Evolutionary conservation across 495 filamentous ascomycete genomes (phyloP).

Genomic region (Xylaria bambusicola): DNA sequence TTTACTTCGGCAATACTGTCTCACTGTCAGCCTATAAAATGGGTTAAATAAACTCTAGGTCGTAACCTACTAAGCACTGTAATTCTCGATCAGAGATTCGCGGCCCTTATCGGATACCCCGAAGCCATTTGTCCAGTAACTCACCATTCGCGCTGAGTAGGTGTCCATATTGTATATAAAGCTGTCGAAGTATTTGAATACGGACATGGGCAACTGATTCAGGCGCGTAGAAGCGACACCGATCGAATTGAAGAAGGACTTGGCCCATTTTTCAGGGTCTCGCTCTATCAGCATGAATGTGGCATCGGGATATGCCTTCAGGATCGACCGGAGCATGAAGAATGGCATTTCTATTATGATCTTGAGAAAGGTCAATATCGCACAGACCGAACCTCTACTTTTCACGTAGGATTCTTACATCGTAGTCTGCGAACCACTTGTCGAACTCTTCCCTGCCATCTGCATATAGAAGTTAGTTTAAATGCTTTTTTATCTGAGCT

Average conservation of each 20-base stretch:
- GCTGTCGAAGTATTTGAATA: conserved; percentile 27
- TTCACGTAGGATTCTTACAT: conserved; percentile 32
- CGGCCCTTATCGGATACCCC: conserved; percentile 20
- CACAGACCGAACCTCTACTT: too few relatives aligned
- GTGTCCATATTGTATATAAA: conserved; percentile 15
- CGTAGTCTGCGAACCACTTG: conserved; percentile 36
- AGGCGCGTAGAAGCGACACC: conserved; percentile 9
- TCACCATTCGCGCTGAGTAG: not conserved
- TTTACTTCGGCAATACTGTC: conserved; percentile 35
- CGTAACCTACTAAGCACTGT: conserved; percentile 31
- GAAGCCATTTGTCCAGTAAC: conserved; percentile 26
- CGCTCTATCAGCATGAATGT: conserved; percentile 38
- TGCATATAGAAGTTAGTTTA: not conserved
- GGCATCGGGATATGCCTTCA: conserved; percentile 36
- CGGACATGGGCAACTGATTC: conserved; percentile 21
- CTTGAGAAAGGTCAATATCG: conserved; percentile 10
- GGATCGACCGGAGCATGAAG: conserved; percentile 28
- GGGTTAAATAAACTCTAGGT: too few relatives aligned
- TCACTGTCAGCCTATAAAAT: not conserved
- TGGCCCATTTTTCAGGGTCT: conserved; percentile 36
- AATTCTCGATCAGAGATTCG: conserved; percentile 26
- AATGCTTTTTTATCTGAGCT: not conserved
- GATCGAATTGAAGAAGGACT: conserved; percentile 27
- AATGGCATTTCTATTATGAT: conserved; percentile 35
- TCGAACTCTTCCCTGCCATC: conserved; percentile 34